A percentile compares a stretch with the other conserved stretches of the same genome.
Conservation (phyloP, 164 flowering plant genomes). For the Magnolia kwangsiensis region DNA sequence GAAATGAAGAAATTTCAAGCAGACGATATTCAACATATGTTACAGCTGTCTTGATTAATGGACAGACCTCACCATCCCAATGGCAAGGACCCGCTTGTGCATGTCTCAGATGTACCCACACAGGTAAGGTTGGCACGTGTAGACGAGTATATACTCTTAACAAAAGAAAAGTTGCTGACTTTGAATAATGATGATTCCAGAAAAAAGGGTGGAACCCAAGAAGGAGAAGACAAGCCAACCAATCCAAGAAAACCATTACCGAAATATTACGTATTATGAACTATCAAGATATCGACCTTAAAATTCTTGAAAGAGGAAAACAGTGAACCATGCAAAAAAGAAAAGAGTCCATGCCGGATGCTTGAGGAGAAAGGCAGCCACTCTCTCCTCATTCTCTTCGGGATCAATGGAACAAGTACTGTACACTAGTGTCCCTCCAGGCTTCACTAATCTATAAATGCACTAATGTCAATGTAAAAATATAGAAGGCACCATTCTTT, state of each 20-base stretch:
- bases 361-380: slow-evolving; percentile 68
- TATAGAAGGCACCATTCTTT: background rate
- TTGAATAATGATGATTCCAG: too few species aligned
- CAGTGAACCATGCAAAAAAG: background rate
- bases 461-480: background rate
- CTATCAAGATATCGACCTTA: background rate
- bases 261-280: background rate
- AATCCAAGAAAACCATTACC: background rate
- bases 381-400: slow-evolving; percentile 84
- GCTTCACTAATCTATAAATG: slow-evolving; percentile 62
- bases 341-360: slow-evolving; percentile 54
- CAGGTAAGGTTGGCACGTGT: too few species aligned
- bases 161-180: too few species aligned
- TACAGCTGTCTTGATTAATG: too few species aligned
- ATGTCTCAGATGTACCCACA: too few species aligned
- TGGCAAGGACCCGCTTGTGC: too few species aligned
- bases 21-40: too few species aligned
- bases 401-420: slow-evolving; percentile 97
- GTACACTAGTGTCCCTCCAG: slow-evolving; percentile 78
- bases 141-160: too few species aligned
- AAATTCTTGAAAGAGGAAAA: background rate
- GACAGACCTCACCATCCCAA: too few species aligned
- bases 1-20: too few species aligned
- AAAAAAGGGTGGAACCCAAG: background rate
- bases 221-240: background rate